Evolutionary conservation across 148 eudicot genomes (phyloP), one percentile per base, ranked within the genome.

Genomic region (Vaccinium corymbosum): DNA sequence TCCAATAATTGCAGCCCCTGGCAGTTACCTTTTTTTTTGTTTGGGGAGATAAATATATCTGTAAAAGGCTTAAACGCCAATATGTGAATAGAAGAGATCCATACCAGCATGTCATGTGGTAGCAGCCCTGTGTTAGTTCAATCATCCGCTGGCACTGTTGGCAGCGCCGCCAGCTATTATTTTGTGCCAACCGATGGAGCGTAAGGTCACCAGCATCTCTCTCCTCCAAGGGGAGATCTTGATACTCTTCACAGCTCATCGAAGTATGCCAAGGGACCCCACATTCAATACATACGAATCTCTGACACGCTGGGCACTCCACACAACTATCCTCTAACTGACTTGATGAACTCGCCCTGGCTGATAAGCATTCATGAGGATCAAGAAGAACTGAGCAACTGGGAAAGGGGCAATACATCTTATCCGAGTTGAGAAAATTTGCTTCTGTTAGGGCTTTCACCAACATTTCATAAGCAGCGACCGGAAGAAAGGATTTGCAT

Each of bases 41-140:
- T 3, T 3, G 4, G 1, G 46, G 5, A 7, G 38, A 35, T 9
- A 29, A 14, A 1, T 3, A 42, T 42, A 42, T 3, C 46, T 42
- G 46, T 27, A 11, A 14, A 50, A 25, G 32, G 19, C 42, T 25
- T 17, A 62, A 25, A 17, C 46, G 5, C 14, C 13, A 25, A 78
- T 14, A 78, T 16, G 6, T 52, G n/a, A 7, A 6, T 75, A 49
- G 48, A 75, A 42, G 76, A 19, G 51, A 42, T 81, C 90, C 88
- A 66, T 91, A 94, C 98, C 95, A 85, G 90, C 98, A 93, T 2
- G 91, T 89, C 93, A 94, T 88, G 86, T 92, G 94, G 87, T 88
- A 87, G 85, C 95, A 90, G 68, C 98, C 95, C 87, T 92, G 94
- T 25, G 90, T 84, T 53, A 87, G 91, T 85, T 93, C 93, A 84